phyloP scores from a whole-genome alignment of 371 early-diverging fungal genomes.

The Mortierella sp. region DNA sequence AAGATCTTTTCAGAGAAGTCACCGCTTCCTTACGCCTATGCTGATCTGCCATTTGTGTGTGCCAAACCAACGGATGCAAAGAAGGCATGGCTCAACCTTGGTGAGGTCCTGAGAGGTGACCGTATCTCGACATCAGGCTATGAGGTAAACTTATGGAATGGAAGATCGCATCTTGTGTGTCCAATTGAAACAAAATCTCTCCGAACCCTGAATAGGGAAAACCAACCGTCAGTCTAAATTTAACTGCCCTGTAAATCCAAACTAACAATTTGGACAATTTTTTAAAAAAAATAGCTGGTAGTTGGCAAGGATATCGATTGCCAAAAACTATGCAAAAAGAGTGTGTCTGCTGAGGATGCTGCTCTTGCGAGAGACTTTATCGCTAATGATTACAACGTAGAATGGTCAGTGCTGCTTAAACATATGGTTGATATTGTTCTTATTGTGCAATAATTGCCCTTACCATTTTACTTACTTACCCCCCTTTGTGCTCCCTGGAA shows the following conservation, averaged over 20 bases:
- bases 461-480: not conserved
- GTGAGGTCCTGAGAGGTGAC: conserved; percentile 88
- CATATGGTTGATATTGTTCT: too few species aligned
- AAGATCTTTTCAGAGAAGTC: conserved; percentile 62
- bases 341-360: conserved; percentile 57
- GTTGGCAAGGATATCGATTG: conserved; percentile 62
- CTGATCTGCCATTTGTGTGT: conserved; percentile 79
- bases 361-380: conserved; percentile 63
- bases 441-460: not conserved
- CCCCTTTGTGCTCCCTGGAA: not conserved
- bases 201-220: too few species aligned
- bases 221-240: not conserved
- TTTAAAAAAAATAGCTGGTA: conserved; percentile 36
- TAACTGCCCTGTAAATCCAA: not conserved
- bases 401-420: conserved; percentile 42
- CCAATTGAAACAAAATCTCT: too few species aligned
- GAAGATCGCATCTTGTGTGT: too few species aligned
- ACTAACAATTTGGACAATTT: not conserved
- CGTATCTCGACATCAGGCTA: conserved; percentile 71
- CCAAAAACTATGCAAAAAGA: conserved; percentile 59
- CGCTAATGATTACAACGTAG: conserved; percentile 64
- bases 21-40: conserved; percentile 80
- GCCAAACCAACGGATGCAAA: conserved; percentile 62
- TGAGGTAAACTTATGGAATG: conserved; percentile 48
- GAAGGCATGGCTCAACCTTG: conserved; percentile 76